These are phyloP conservation scores for Phytophthora gonapodyides DNA, from an alignment of 352 stramenopile genomes.

Conservation along the genomic window DNA sequence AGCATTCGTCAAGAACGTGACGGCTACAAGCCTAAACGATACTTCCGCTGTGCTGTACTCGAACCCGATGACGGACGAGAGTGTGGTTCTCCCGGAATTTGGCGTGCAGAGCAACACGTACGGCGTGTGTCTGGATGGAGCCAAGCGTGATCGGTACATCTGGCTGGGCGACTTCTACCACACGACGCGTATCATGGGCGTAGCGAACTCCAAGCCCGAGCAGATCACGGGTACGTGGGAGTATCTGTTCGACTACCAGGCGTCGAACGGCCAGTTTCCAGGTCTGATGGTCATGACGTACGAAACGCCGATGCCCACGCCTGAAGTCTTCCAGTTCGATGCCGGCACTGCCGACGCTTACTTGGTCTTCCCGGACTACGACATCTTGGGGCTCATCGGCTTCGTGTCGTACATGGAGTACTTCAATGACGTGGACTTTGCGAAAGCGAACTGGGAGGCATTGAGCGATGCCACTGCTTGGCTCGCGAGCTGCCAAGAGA, in stretches of 20 bases:
- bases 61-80: conserved; percentile 35
- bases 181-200: conserved; percentile 34
- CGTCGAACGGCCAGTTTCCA: conserved; percentile 20
- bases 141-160: conserved; percentile 41
- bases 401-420: conserved; percentile 44
- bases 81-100: conserved; percentile 25
- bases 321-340: conserved; percentile 34
- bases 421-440: conserved; percentile 27
- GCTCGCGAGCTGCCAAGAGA: conserved; percentile 21
- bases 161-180: conserved; percentile 44
- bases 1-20: conserved; percentile 28
- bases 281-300: conserved; percentile 37
- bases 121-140: conserved; percentile 33
- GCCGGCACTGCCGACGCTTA: conserved; percentile 20
- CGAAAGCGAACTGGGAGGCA: conserved; percentile 25
- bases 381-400: conserved; percentile 34
- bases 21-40: conserved; percentile 19
- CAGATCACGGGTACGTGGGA: conserved; percentile 36
- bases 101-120: conserved; percentile 31
- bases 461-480: conserved; percentile 24
- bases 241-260: conserved; percentile 35
- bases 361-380: conserved; percentile 37
- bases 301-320: conserved; percentile 32
- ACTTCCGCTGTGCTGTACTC: conserved; percentile 26
- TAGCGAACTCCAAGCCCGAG: conserved; percentile 34